phyloP scores from a whole-genome alignment of 257 asterid genomes.

The Solanum infundibuliforme region DNA sequence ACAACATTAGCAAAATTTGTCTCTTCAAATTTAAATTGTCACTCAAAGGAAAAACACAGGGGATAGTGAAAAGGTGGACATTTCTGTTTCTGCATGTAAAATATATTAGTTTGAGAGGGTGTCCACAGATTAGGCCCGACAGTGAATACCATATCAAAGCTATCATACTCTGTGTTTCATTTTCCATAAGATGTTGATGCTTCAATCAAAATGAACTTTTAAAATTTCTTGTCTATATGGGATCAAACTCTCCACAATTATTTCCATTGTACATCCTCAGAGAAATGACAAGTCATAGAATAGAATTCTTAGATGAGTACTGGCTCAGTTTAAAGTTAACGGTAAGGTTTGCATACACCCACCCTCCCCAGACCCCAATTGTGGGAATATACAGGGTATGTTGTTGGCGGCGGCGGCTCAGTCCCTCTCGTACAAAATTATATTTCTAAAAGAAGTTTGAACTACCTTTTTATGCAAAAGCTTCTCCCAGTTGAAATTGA shows the following conservation, averaged over 20 bases:
- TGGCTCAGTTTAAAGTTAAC: neutral
- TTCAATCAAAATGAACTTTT: neutral
- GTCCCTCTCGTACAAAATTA: neutral
- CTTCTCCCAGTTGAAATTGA: constrained; percentile 90
- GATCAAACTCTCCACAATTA: neutral
- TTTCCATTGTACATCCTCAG: neutral
- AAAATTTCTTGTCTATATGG: neutral
- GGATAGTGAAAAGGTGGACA: neutral
- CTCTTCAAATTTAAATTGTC: neutral
- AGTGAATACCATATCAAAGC: neutral
- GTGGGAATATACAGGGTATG: neutral
- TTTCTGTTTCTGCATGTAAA: neutral
- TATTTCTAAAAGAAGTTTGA: neutral
- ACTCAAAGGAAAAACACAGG: neutral
- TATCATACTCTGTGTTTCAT: neutral
- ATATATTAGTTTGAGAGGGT: neutral
- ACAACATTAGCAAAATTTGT: neutral
- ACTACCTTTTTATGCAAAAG: constrained; percentile 87
- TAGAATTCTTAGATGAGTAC: neutral
- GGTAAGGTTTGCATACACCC: neutral
- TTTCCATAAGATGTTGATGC: neutral
- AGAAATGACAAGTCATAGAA: neutral
- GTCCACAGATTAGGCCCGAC: neutral
- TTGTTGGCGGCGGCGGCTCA: neutral
- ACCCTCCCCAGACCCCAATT: neutral